Percentiles rank a stretch among this genome's conserved stretches.
These are phyloP conservation scores for Xylaria longipes DNA, from an alignment of 495 filamentous ascomycete genomes.

Conservation along the genomic window DNA sequence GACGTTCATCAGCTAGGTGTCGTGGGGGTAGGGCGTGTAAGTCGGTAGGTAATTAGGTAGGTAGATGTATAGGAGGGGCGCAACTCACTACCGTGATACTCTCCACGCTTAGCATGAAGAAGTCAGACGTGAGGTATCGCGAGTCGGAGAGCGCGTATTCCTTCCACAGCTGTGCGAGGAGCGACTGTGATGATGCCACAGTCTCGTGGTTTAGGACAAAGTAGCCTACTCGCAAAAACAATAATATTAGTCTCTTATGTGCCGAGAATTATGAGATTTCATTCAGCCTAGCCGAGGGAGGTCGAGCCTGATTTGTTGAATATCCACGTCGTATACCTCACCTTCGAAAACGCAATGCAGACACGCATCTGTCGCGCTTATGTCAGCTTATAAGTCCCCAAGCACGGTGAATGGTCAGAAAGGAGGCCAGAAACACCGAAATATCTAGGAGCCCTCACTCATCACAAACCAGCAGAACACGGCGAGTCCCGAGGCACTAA, in stretches of 20 bases:
- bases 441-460: slow-evolving; percentile 51
- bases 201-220: slow-evolving; percentile 69
- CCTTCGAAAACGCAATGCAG: slow-evolving; percentile 83
- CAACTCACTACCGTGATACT: slow-evolving; percentile 74
- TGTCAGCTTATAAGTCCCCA: slow-evolving; percentile 22
- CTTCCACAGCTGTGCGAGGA: slow-evolving; percentile 86
- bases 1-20: slow-evolving; percentile 8
- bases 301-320: background rate
- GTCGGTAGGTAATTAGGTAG: background rate
- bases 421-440: background rate
- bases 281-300: background rate
- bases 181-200: slow-evolving; percentile 45
- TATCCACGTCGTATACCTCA: slow-evolving; percentile 33
- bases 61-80: background rate
- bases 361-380: slow-evolving; percentile 51
- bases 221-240: slow-evolving; percentile 60
- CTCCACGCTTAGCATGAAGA: slow-evolving; percentile 85
- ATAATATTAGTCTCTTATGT: background rate
- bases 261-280: background rate
- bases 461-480: slow-evolving; percentile 67
- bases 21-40: background rate
- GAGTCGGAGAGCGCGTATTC: slow-evolving; percentile 87
- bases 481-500: slow-evolving; percentile 50
- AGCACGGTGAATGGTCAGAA: background rate
- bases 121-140: slow-evolving; percentile 78